Base-by-base conservation (phyloP, 1,139 yeast genomes). In the Pichiaceae sp. region DNA sequence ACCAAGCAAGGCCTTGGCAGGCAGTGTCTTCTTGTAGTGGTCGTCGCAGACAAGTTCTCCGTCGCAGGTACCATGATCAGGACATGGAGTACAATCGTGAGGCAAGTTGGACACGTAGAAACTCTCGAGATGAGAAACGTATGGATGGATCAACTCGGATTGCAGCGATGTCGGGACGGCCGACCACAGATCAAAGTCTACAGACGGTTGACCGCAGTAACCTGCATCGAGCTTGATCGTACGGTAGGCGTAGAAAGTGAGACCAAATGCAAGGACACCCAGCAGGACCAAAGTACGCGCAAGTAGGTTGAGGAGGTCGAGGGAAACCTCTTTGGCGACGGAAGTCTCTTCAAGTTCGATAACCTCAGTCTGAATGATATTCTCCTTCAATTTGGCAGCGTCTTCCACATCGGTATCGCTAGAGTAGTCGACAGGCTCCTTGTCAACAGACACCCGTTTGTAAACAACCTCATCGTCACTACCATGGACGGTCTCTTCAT, bases 81-180 rank as follows among this genome's bases (percentile, higher is more conserved):
- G 97, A 53, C 97, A 89, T 27, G 73, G 73, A 6, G 71, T 61
- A 59, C 97, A 91, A 2, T 50, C 42, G 3, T 96, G 95, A 37
- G 72, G 72, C 38, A 61, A 31, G 4, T 39, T 16, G 2, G 43
- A 28, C 6, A 32, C 31, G 15, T 50, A 29, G 30, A 37, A 38
- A 3, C 32, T 14, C 36, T 54, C 55, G 24, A 45, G 5, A 7
- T 34, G 18, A 6, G 33, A 21, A 19, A 50, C 17, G 33, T 42
- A 41, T 6, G 46, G 42, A 17, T 41, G 29, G 1, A 39, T 4
- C 7, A 40, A 23, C 2, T 27, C 21, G 4, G 35, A 31, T 14
- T 37, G 35, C 2, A 38, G 18, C 2, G 26, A n/a, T 23, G 25
- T 15, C 4, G 50, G 48, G 3, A 50, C 9, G n/a, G 23, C 38